Conservation (phyloP, 805 yeast genomes). For the Saccharomycopsis fermentans region DNA sequence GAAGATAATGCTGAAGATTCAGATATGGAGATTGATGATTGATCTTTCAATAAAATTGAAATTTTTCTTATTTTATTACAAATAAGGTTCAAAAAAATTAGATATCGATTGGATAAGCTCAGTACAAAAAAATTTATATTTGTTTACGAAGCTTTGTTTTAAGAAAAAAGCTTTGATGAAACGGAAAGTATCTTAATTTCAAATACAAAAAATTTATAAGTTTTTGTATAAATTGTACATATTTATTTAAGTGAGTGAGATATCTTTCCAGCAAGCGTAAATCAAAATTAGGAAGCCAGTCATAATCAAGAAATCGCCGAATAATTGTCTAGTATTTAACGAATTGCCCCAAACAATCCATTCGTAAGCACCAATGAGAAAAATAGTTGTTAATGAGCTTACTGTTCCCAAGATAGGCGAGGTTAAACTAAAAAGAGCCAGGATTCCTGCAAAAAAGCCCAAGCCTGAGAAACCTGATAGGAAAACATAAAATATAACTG, state of each 20-base stretch:
- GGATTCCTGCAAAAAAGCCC: constrained; percentile 58
- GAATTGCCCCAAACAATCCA: constrained; percentile 54
- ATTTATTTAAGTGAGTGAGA: neutral
- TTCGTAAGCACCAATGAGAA: constrained; percentile 70
- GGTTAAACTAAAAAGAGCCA: constrained; percentile 72
- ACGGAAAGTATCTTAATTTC: too few species aligned
- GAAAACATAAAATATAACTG: constrained; percentile 34
- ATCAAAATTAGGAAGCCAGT: constrained; percentile 61
- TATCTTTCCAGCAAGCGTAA: constrained; percentile 10
- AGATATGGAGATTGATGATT: neutral
- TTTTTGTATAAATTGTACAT: neutral
- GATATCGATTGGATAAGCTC: too few species aligned
- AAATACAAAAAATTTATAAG: too few species aligned
- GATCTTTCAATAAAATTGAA: too few species aligned
- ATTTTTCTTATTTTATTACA: too few species aligned
- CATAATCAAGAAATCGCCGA: constrained; percentile 63
- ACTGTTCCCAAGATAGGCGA: constrained; percentile 74
- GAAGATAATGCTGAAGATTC: neutral
- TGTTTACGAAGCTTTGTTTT: too few species aligned
- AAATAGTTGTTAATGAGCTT: constrained; percentile 62
- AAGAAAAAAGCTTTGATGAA: too few species aligned
- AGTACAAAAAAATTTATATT: too few species aligned
- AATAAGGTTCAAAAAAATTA: too few species aligned
- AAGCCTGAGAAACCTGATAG: constrained; percentile 55
- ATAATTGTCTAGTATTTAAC: constrained; percentile 44